Base-by-base conservation (phyloP, 768 basidiomycete species). In the Megacollybia marginata region DNA sequence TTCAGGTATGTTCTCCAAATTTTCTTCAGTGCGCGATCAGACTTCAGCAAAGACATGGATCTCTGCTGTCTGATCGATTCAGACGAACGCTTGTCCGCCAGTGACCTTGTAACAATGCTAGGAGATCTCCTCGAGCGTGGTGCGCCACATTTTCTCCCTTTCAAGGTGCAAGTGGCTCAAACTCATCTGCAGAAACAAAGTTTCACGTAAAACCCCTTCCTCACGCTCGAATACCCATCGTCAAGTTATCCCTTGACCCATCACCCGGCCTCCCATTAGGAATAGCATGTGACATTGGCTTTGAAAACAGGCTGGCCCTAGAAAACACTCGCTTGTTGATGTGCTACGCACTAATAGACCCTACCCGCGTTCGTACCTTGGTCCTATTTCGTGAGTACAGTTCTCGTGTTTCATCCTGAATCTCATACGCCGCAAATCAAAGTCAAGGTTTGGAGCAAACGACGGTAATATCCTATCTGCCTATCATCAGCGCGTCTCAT, bases 391-490 rank as follows among this genome's bases (percentile, higher is more conserved):
- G 94, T 98, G 66, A 78, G 94, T 85, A 16, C 48, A 51, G 28
- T 28, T 44, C 18, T 33, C 46, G 34, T 40, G 48, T 45, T 48
- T 44, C 42, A 45, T 48, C 42, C 47, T 32, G 45, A 9, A 16
- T 16, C n/a, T 31, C 44, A 44, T 13, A 5, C 28, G 48, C 28
- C 33, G 15, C n/a, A 19, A 20, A 32, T 33, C 23, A 46, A 57
- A 98, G 94, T 99, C 61, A 99, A 99, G 75, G 92, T 99, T 18
- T 99, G 95, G 95, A 90, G 91, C 59, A 99, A 97, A 69, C 80
- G 92, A 67, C 79, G 94, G 88, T 88, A 49, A 34, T 70, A 56
- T 49, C 46, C 12, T 33, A 28, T 33, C n/a, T 42, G 42, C 20
- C 32, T 44, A 15, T 44, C 11, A 15, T 48, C 31, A 52, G 46